Conservation (phyloP, 2,329 filamentous ascomycete genomes). For the Colletotrichum echinochloae region DNA sequence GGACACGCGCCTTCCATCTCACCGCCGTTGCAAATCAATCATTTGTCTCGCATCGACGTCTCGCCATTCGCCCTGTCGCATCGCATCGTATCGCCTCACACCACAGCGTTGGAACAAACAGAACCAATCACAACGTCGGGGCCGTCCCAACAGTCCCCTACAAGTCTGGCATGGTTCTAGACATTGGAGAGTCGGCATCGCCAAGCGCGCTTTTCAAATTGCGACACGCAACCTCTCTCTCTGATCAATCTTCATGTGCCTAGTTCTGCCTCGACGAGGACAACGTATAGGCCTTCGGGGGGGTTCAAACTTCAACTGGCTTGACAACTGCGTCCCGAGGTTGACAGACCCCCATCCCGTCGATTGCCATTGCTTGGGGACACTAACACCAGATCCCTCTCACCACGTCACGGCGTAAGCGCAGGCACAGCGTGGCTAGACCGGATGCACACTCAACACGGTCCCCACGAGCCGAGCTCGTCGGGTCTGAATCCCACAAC, state of each 20-base stretch:
- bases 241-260: neutral
- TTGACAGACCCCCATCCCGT: too few species aligned
- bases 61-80: constrained; percentile 13
- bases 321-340: neutral
- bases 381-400: constrained; percentile 14
- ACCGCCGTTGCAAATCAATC: constrained; percentile 36
- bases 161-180: neutral
- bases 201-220: neutral
- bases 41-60: constrained; percentile 22
- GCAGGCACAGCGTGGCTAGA: constrained; percentile 18
- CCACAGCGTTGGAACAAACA: neutral
- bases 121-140: neutral
- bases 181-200: neutral
- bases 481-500: neutral
- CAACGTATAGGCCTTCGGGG: neutral
- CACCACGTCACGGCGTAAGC: constrained; percentile 15
- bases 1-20: constrained; percentile 19
- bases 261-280: too few species aligned
- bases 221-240: neutral
- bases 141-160: neutral
- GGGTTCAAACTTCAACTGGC: neutral
- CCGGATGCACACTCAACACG: neutral
- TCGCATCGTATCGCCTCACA: constrained; percentile 4
- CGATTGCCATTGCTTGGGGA: neutral
- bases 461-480: neutral